Evolutionary conservation across 1,139 yeast genomes (phyloP), one percentile per base, ranked within the genome.

Genomic region (Debaryomycetaceae sp.): DNA sequence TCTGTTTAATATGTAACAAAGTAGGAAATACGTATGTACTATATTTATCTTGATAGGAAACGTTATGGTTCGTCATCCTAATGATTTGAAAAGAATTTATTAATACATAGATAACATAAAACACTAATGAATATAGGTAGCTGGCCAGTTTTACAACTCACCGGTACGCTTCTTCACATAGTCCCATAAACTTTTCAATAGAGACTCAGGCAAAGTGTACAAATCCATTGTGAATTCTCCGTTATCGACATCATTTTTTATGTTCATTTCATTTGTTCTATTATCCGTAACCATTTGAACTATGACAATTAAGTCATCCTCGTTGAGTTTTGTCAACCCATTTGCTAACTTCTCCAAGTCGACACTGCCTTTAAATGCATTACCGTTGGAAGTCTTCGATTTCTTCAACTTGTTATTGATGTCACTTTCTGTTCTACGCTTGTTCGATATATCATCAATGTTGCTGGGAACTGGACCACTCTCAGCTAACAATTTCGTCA

Each of bases 221-320:
- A 92, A 75, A 65, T 92, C 98, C 87, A 92, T 88, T 44, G 95
- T 91, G 63, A 92, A 92, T 68, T 92, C 98, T 37, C 98, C 98
- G 55, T 88, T 94, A 48, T 91, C 98, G 38, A 87, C 91, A 59
- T 92, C 96, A 64, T 92, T 92, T 61, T 91, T 89, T 56, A 92
- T 87, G 64, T 87, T 89, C 96, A 92, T 92, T 43, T 92, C 98
- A 36, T 87, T 83, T 14, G 98, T 89, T 63, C 88, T 82, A 66
- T 92, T 92, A 63, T 92, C 98, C 40, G 96, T 89, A 30, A 92
- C 95, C 97, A 92, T 91, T 65, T 92, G 98, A 40, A 92, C 98
- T 38, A 92, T 94, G 30, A 91, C 95, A 43, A 92, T 79, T 54
- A 92, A 74, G 61, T 92, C 98, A 60, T 92, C 98, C 63, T 92